These are phyloP conservation scores for Nicotiana paniculata DNA, from an alignment of 257 asterid species.

Conservation along the genomic window DNA sequence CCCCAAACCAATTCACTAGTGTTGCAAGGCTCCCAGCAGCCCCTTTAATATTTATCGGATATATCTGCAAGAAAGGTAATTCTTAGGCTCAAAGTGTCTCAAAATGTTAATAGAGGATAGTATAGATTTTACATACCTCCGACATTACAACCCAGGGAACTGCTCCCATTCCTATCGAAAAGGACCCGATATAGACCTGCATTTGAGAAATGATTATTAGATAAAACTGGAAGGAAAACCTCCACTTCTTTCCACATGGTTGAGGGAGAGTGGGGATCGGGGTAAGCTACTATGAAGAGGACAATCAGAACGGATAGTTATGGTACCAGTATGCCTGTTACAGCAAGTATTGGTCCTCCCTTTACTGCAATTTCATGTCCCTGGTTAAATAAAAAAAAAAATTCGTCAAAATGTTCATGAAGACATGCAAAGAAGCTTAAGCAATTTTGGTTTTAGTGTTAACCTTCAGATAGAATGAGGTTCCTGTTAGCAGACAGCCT, in stretches of 20 bases:
- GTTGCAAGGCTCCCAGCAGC: constrained; percentile 93
- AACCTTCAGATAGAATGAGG: constrained; percentile 81
- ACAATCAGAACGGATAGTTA: background rate
- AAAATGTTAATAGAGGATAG: background rate
- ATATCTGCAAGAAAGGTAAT: constrained; percentile 40
- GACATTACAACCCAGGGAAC: constrained; percentile 99
- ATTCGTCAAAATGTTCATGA: constrained; percentile 9
- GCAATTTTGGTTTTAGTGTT: background rate
- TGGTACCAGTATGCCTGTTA: constrained; percentile 80
- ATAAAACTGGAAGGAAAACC: background rate
- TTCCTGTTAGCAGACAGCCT: constrained; percentile 66
- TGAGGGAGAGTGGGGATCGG: background rate
- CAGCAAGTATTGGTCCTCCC: constrained; percentile 69
- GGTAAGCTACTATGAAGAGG: background rate
- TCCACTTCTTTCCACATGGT: background rate
- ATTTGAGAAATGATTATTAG: constrained; percentile 14
- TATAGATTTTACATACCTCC: constrained; percentile 43
- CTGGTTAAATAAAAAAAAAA: constrained; percentile 45
- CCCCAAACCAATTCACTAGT: constrained; percentile 89
- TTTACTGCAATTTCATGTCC: constrained; percentile 48
- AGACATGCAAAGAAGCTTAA: background rate
- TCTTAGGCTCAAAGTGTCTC: background rate
- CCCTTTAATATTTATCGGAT: constrained; percentile 91
- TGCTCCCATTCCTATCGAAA: constrained; percentile 96
- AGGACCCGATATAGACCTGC: constrained; percentile 78